These are phyloP conservation scores for Silene conica DNA, from an alignment of 148 eudicot genomes.

Conservation along the genomic window DNA sequence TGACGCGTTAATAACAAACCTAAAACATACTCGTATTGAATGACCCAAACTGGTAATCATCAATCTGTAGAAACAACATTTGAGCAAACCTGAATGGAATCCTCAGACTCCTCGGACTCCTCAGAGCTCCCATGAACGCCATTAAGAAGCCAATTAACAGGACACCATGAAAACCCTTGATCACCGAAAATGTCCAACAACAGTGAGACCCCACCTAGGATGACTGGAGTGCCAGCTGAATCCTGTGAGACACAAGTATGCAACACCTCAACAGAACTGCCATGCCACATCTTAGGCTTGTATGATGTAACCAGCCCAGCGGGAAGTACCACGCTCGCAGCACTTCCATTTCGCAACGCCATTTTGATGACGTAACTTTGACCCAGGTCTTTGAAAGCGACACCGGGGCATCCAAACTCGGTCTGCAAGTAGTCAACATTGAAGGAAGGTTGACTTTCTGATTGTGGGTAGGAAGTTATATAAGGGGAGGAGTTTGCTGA, in stretches of 20 bases:
- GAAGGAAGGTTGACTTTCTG: constrained; percentile 20
- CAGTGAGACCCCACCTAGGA: constrained; percentile 74
- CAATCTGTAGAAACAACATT: background rate
- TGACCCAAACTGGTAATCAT: too few relatives aligned
- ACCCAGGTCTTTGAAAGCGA: constrained; percentile 47
- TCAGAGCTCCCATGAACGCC: constrained; percentile 48
- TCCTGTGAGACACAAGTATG: constrained; percentile 60
- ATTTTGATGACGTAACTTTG: constrained; percentile 57
- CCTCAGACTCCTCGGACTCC: constrained; percentile 19
- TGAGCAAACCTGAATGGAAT: constrained; percentile 46
- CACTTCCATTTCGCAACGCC: constrained; percentile 61
- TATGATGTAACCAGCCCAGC: constrained; percentile 77
- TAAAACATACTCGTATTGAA: too few relatives aligned
- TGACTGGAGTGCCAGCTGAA: constrained; percentile 26
- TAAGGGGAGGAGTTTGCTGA: constrained; percentile 41
- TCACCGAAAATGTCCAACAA: constrained; percentile 35
- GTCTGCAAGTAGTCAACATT: constrained; percentile 48
- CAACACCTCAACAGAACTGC: constrained; percentile 64
- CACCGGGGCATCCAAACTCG: constrained; percentile 64
- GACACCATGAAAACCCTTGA: constrained; percentile 57
- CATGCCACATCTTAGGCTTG: constrained; percentile 86
- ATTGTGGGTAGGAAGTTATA: constrained; percentile 11
- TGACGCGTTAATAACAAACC: too few relatives aligned
- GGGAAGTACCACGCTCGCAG: constrained; percentile 69
- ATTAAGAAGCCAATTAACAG: constrained; percentile 49